Conservation (phyloP, 345 rosid species). For the Arabidopsis suecica region DNA sequence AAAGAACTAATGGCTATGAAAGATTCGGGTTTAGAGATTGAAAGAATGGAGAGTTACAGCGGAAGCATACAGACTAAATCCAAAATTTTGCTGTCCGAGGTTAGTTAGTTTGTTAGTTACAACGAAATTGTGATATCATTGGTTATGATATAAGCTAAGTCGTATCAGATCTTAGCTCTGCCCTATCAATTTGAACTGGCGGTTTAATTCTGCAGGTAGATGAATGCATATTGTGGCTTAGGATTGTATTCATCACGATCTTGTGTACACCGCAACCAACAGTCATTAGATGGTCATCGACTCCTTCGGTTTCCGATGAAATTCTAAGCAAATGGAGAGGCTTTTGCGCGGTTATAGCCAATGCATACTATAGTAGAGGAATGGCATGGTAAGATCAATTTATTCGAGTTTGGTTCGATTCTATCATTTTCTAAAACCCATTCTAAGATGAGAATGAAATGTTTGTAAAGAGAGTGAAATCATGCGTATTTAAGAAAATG, state of each 20-base stretch:
- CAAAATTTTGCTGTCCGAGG: slow-evolving; percentile 69
- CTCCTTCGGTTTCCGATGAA: slow-evolving; percentile 69
- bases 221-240: slow-evolving; percentile 89
- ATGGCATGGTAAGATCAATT: slow-evolving; percentile 85
- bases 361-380: slow-evolving; percentile 79
- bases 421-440: neutral
- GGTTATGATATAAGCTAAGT: neutral
- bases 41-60: slow-evolving; percentile 58
- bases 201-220: slow-evolving; percentile 56
- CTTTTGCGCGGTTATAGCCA: slow-evolving; percentile 89
- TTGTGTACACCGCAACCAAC: slow-evolving; percentile 97
- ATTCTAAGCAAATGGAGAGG: slow-evolving; percentile 76
- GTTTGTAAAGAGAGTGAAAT: neutral
- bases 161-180: neutral
- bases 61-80: slow-evolving; percentile 75
- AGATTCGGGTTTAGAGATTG: slow-evolving; percentile 72
- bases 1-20: slow-evolving; percentile 73
- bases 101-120: slow-evolving; percentile 31
- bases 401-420: neutral
- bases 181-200: neutral
- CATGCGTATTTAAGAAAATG: neutral
- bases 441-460: neutral
- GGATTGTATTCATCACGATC: slow-evolving; percentile 89
- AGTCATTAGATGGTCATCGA: slow-evolving; percentile 82
- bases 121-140: neutral